A percentile compares a stretch with the other conserved stretches of the same genome.
Evolutionary conservation across 2,329 filamentous ascomycete species (phyloP).

Genomic region (Colletotrichum camelliae): DNA sequence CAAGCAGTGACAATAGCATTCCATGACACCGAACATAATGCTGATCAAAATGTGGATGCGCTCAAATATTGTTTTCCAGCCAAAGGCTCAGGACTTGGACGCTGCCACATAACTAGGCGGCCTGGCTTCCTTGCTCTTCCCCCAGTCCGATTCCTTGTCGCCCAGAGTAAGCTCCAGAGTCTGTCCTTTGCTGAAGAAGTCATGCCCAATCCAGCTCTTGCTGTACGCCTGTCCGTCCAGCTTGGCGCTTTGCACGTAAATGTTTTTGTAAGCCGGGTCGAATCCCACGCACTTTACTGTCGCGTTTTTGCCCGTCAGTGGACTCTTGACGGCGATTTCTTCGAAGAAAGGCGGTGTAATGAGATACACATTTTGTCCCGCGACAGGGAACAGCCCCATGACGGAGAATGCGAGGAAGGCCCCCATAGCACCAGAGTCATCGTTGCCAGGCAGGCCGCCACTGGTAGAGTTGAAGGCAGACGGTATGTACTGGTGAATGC

Average conservation of each 20-base stretch:
- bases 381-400: conserved; percentile 62
- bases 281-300: conserved; percentile 63
- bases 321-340: conserved; percentile 55
- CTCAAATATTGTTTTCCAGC: background rate
- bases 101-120: conserved; percentile 48
- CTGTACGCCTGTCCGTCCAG: conserved; percentile 60
- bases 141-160: conserved; percentile 57
- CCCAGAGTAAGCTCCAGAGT: conserved; percentile 61
- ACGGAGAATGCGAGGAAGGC: conserved; percentile 63
- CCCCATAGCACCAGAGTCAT: conserved; percentile 69
- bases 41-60: background rate
- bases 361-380: conserved; percentile 67
- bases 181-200: conserved; percentile 63
- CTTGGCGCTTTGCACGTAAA: conserved; percentile 64
- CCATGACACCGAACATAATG: background rate
- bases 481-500: conserved; percentile 66
- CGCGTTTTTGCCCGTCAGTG: conserved; percentile 58
- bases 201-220: conserved; percentile 65
- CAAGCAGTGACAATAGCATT: background rate
- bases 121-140: conserved; percentile 51
- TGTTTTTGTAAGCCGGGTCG: conserved; percentile 55
- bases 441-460: conserved; percentile 66
- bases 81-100: background rate
- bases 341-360: conserved; percentile 68
- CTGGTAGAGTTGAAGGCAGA: conserved; percentile 62